A percentile compares a stretch with the other conserved stretches of the same genome.
phyloP scores from a whole-genome alignment of 306 rosid species.

The Carpinus viminea region DNA sequence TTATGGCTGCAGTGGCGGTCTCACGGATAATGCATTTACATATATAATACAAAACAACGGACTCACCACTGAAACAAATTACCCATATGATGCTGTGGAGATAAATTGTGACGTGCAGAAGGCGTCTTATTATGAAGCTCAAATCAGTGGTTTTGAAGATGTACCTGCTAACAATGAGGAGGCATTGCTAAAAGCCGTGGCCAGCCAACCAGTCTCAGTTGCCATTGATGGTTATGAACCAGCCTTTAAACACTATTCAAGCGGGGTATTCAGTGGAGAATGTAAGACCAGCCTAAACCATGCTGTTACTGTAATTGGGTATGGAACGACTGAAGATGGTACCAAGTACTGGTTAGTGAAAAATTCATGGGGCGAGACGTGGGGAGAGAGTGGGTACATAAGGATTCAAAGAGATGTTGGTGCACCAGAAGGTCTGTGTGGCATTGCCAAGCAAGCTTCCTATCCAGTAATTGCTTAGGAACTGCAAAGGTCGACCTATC shows the following conservation, averaged over 20 bases:
- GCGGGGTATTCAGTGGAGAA: conserved; percentile 2
- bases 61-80: conserved; percentile 12
- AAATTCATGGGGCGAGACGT: conserved; percentile 28
- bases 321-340: conserved; percentile 14
- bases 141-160: not conserved
- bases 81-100: conserved; percentile 17
- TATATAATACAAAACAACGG: conserved; percentile 24
- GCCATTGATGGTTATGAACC: not conserved
- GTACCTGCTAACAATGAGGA: not conserved
- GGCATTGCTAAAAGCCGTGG: conserved; percentile 18
- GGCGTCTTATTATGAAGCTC: not conserved
- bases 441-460: conserved; percentile 8
- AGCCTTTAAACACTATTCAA: not conserved
- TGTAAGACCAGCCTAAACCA: conserved; percentile 7
- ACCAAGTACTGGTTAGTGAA: conserved; percentile 24
- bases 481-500: not conserved
- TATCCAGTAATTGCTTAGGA: conserved; percentile 9
- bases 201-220: conserved; percentile 13
- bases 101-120: not conserved
- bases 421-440: conserved; percentile 6
- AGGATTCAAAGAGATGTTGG: conserved; percentile 10
- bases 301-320: conserved; percentile 29
- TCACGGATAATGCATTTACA: not conserved
- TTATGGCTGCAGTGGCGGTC: not conserved
- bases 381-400: conserved; percentile 43